A percentile compares a stretch with the other conserved stretches of the same genome.
Conservation (phyloP, 1,284 basidiomycete species). For the Pseudomicrostroma phylloplanum region DNA sequence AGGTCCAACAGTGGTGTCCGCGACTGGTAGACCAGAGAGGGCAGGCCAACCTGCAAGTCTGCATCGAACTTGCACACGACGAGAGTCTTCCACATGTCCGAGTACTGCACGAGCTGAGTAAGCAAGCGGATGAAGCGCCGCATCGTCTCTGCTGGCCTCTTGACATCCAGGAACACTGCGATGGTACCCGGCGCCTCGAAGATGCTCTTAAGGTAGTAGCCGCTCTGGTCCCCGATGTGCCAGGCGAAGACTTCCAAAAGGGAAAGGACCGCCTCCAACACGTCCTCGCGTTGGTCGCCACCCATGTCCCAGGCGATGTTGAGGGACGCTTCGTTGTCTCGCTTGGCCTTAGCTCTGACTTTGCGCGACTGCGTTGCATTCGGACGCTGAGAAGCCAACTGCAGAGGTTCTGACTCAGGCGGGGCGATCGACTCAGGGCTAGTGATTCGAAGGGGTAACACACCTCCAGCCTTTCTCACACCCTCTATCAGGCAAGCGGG, state of each 20-base stretch:
- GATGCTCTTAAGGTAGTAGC: neutral
- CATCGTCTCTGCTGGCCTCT: neutral
- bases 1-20: constrained; percentile 6
- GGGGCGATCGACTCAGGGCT: neutral
- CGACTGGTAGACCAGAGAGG: neutral
- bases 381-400: neutral
- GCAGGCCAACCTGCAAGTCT: neutral
- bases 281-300: neutral
- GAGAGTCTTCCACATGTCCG: constrained; percentile 8
- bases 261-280: neutral
- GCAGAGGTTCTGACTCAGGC: neutral
- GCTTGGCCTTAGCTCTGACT: neutral
- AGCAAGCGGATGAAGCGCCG: constrained; percentile 7
- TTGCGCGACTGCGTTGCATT: constrained; percentile 1
- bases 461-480: neutral
- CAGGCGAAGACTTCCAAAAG: constrained; percentile 5
- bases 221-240: neutral
- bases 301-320: constrained; percentile 3
- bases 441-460: neutral
- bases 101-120: constrained; percentile 7
- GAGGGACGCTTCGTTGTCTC: neutral
- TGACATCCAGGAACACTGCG: constrained; percentile 1
- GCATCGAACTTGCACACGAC: neutral
- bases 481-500: neutral
- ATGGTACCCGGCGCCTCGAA: constrained; percentile 13